Evolutionary conservation across 805 yeast genomes (phyloP), one percentile per base, ranked within the genome.

Genomic region (Starmerella bombi): DNA sequence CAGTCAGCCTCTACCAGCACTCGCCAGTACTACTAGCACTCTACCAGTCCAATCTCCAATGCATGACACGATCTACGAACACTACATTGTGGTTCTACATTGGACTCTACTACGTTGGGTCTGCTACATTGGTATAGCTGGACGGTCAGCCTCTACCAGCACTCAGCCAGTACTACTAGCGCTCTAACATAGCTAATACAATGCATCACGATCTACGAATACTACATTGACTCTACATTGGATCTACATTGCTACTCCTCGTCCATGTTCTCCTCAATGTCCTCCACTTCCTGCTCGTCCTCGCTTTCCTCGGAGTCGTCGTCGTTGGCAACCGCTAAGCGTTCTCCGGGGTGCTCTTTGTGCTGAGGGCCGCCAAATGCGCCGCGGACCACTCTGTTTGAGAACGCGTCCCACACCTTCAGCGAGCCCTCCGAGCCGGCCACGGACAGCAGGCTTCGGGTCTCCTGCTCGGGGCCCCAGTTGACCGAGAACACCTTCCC

Each of bases 351-450:
- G 19, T 36, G 45, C 19, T 12, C 25, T 14, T 34, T 38, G 8
- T 32, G 21, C 31, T 34, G 29, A 14, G 37, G 38, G 17, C 53
- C 71, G 52, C 70, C 72, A 61, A 88, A 78, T 3, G 80, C 64
- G 35, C 66, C 66, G 54, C 94, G 72, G 16, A 86, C 86, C 14
- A 88, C 69, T 46, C 73, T 66, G 63, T 91, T 91, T 39, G 83
- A 72, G 59, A 86, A 80, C 7, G 77, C 70, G 62, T 91, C 97
- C 94, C 96, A 91, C 64, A 91, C 71, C 64, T 85, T 86, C 59
- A 91, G 66, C 12, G 80, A 79, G 15, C 85, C 79, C 38, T 71
- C 70, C 32, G 80, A 83, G 55, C 98, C 98, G 51, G 95, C 97
- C 46, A 84, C 71, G 17, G 77, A 76, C 48, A 91, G 59, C 57